Evolutionary conservation across 31 red algal genomes (phyloP), one percentile per base, ranked within the genome.

Genomic region (Endocladia muricata): DNA sequence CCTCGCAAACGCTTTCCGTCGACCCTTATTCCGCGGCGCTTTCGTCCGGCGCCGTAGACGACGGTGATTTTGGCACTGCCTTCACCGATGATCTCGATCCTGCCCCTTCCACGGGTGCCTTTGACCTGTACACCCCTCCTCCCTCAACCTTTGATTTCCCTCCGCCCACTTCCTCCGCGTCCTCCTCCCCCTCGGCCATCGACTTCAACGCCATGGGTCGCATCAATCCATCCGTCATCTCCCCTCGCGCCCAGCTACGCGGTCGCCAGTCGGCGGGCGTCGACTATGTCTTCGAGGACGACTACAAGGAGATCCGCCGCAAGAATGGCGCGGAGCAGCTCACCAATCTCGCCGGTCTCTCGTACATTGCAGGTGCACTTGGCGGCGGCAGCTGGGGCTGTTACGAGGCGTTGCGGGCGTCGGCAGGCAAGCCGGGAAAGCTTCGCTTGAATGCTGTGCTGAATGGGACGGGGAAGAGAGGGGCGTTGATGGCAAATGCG

Each of bases 291-390:
- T 97, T 94, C 77, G 72, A 80, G 3, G 84, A 90, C 40, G 94
- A 89, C 49, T 95, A 85, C 68, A 58, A 61, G 22, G 86, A 69
- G 1, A 62, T 86, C 39, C 81, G 95, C 32, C 89, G 94, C 48
- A 98, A 98, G 86, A 37, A 40, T 41, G 83, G 85, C 63, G 76
- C 79, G 31, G 95, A 98, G 61, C 95, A 98, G 56, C 86, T 98
- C 71, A 98, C 91, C 44, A 94, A 90, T 60, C 84, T 87, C 57
- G 79, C 85, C 13, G 95, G 90, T 43, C 41, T 68, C 15, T 58
- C 77, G 23, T 98, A 98, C 54, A 56, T 98, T 19, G 37, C 68
- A 13, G 92, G 92, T 57, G 86, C 61, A 38, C 30, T 74, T 0
- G 68, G 74, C n/a, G 95, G 95, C 34, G 95, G 78, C 61, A 41